These are phyloP conservation scores for Rutidosis leptorrhynchoides DNA, from an alignment of 129 eudicot species.

Conservation along the genomic window DNA sequence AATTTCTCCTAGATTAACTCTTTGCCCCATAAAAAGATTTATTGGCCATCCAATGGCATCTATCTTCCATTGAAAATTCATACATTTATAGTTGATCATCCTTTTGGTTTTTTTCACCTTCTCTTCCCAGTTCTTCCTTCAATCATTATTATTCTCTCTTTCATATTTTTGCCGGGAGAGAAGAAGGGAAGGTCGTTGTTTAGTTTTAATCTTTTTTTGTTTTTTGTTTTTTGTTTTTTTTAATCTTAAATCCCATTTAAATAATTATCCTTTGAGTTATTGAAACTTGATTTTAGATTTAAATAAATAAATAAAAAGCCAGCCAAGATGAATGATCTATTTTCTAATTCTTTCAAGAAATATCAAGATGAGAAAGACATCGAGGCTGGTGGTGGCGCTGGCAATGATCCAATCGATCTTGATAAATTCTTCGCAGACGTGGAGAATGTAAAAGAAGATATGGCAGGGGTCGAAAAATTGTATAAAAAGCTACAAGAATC, in stretches of 20 bases:
- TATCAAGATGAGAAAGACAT: conserved; percentile 46
- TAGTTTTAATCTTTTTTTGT: background rate
- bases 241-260: conserved; percentile 10
- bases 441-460: conserved; percentile 73
- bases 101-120: conserved; percentile 35
- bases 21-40: conserved; percentile 16
- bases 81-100: conserved; percentile 25
- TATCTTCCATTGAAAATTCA: conserved; percentile 27
- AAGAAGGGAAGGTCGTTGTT: conserved; percentile 45
- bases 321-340: conserved; percentile 75
- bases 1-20: conserved; percentile 28
- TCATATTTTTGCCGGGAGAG: conserved; percentile 41
- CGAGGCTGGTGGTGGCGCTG: conserved; percentile 44
- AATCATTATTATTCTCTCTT: conserved; percentile 5
- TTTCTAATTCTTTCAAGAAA: conserved; percentile 65
- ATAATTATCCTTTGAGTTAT: conserved; percentile 10
- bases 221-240: background rate
- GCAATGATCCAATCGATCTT: conserved; percentile 49
- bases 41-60: conserved; percentile 14
- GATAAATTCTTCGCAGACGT: conserved; percentile 71
- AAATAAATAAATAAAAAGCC: background rate
- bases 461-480: conserved; percentile 56
- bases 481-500: conserved; percentile 65
- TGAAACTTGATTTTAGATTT: conserved; percentile 22
- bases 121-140: conserved; percentile 71